These are phyloP conservation scores for Hippophae gyantsensis DNA, from an alignment of 306 rosid species.

Conservation along the genomic window DNA sequence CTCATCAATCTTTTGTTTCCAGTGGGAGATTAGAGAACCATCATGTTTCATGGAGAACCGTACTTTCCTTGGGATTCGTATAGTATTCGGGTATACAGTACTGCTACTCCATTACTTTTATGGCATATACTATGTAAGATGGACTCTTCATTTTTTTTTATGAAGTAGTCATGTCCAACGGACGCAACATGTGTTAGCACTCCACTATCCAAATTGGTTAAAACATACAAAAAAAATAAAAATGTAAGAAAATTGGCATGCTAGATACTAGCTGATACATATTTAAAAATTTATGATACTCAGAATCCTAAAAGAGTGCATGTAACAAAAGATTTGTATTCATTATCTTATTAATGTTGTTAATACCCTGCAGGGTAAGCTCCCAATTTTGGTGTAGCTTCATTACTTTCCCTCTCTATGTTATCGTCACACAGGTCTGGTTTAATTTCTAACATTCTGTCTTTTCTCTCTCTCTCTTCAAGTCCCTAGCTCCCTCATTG, in stretches of 20 bases:
- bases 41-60: conserved; percentile 83
- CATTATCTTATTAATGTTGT: not conserved
- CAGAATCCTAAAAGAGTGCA: too few species aligned
- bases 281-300: too few species aligned
- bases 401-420: conserved; percentile 82
- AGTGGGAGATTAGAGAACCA: conserved; percentile 79
- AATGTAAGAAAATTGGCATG: too few species aligned
- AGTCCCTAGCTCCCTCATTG: not conserved
- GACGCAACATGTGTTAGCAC: too few species aligned
- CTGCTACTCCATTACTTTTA: not conserved
- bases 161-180: too few species aligned
- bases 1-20: conserved; percentile 14
- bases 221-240: too few species aligned
- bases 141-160: too few species aligned
- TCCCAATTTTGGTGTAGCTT: conserved; percentile 95
- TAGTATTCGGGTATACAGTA: conserved; percentile 58
- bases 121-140: too few species aligned
- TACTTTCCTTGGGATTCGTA: conserved; percentile 45
- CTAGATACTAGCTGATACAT: too few species aligned
- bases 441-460: conserved; percentile 4
- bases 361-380: conserved; percentile 37
- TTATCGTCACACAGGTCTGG: conserved; percentile 72
- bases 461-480: conserved; percentile 2
- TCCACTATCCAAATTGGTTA: too few species aligned
- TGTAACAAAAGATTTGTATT: not conserved